Evolutionary conservation across 805 yeast genomes (phyloP).

Genomic region (Hanseniaspora opuntiae): DNA sequence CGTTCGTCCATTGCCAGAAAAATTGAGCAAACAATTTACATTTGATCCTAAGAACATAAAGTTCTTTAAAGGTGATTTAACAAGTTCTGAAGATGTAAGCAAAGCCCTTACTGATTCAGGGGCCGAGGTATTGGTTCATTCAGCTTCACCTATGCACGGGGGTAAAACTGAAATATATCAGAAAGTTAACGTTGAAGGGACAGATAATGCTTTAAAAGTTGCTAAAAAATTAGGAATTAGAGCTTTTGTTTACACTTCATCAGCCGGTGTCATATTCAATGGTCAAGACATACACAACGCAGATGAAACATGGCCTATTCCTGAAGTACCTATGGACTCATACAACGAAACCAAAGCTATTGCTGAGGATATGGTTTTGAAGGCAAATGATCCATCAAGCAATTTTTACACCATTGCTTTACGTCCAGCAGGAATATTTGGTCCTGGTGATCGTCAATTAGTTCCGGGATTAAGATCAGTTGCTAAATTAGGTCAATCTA

Average conservation of each 20-base stretch:
- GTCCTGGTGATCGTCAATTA: slow-evolving; percentile 95
- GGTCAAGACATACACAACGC: slow-evolving; percentile 89
- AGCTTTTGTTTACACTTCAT: slow-evolving; percentile 84
- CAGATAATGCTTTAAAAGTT: slow-evolving; percentile 55
- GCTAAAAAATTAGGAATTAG: slow-evolving; percentile 37
- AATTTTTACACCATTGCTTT: slow-evolving; percentile 66
- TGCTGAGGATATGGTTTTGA: slow-evolving; percentile 72
- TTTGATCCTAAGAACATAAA: slow-evolving; percentile 47
- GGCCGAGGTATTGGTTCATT: slow-evolving; percentile 76
- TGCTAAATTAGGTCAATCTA: slow-evolving; percentile 71
- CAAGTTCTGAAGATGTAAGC: slow-evolving; percentile 54
- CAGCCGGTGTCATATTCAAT: slow-evolving; percentile 93
- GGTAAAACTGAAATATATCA: slow-evolving; percentile 66
- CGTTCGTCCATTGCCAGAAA: slow-evolving; percentile 72
- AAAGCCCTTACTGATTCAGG: slow-evolving; percentile 44
- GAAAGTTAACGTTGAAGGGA: slow-evolving; percentile 84
- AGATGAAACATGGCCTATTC: slow-evolving; percentile 88
- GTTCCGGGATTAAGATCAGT: slow-evolving; percentile 84
- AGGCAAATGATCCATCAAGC: slow-evolving; percentile 47
- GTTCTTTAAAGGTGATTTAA: slow-evolving; percentile 72
- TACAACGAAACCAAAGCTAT: slow-evolving; percentile 88
- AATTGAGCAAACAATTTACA: slow-evolving; percentile 56
- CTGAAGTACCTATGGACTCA: slow-evolving; percentile 85
- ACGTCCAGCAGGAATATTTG: slow-evolving; percentile 96
- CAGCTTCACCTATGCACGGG: slow-evolving; percentile 95